Percentiles rank a stretch among this genome's conserved stretches.
Conservation (phyloP, 2,329 filamentous ascomycete genomes). For the Acrocalymma vagum region DNA sequence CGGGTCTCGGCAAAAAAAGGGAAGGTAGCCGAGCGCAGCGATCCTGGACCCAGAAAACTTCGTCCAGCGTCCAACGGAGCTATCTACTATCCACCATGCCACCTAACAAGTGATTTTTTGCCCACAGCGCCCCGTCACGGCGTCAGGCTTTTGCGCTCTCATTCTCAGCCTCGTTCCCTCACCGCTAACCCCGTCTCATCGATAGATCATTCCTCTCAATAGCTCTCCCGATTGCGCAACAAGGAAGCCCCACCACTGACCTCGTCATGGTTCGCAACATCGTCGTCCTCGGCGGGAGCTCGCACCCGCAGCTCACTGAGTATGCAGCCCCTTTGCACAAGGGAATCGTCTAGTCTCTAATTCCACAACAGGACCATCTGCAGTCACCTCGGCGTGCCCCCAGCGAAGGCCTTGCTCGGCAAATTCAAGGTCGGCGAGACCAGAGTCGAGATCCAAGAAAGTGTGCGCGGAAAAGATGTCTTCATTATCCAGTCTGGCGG, state of each 20-base stretch:
- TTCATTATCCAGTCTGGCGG: constrained; percentile 97
- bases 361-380: constrained; percentile 68
- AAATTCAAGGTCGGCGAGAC: constrained; percentile 98
- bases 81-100: constrained; percentile 41
- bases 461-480: constrained; percentile 93
- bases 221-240: constrained; percentile 2
- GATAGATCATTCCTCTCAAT: background rate
- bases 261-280: constrained; percentile 92
- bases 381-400: constrained; percentile 86
- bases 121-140: constrained; percentile 27
- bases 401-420: constrained; percentile 81
- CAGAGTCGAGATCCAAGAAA: constrained; percentile 94
- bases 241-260: constrained; percentile 17
- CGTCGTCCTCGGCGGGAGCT: constrained; percentile 90
- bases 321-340: constrained; percentile 19
- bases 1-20: constrained; percentile 28
- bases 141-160: constrained; percentile 11
- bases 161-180: constrained; percentile 15
- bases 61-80: constrained; percentile 22
- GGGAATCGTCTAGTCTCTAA: constrained; percentile 8
- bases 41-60: constrained; percentile 34
- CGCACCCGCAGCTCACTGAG: constrained; percentile 87
- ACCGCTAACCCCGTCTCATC: constrained; percentile 8
- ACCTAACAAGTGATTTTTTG: constrained; percentile 39
- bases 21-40: constrained; percentile 18